Percentiles rank a stretch among this genome's conserved stretches.
Evolutionary conservation across 768 basidiomycete species (phyloP).

Genomic region (Agrocybe praecox): DNA sequence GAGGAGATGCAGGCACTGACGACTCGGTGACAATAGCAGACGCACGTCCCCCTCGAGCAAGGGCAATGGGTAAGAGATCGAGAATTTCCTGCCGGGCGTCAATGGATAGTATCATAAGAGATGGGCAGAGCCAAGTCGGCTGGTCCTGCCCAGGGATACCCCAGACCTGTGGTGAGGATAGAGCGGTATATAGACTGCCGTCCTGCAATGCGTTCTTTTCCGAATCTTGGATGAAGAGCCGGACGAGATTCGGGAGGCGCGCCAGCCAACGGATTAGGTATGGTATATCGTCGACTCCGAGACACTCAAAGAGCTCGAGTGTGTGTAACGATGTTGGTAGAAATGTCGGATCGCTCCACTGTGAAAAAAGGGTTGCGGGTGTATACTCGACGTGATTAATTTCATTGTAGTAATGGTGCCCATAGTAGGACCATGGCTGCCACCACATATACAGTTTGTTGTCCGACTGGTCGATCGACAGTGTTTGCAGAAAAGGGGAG

Average conservation of each 20-base stretch:
- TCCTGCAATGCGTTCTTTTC: background rate
- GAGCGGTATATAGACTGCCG: slow-evolving; percentile 15
- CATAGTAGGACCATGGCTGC: too few relatives aligned
- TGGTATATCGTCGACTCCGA: slow-evolving; percentile 21
- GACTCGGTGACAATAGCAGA: background rate
- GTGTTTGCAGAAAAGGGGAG: slow-evolving; percentile 23
- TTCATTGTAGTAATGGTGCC: too few relatives aligned
- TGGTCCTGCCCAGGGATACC: slow-evolving; percentile 5
- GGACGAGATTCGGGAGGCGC: slow-evolving; percentile 27
- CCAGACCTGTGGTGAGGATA: slow-evolving; percentile 20
- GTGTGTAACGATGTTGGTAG: slow-evolving; percentile 26
- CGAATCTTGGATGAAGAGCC: slow-evolving; percentile 18
- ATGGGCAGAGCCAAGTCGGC: slow-evolving; percentile 28
- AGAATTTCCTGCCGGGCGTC: slow-evolving; percentile 14
- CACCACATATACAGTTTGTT: slow-evolving; percentile 3
- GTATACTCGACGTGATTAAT: too few relatives aligned
- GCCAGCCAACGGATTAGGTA: slow-evolving; percentile 31
- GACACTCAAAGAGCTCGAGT: slow-evolving; percentile 26
- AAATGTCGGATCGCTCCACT: slow-evolving; percentile 27
- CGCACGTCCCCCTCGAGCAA: slow-evolving; percentile 19
- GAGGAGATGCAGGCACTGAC: too few relatives aligned
- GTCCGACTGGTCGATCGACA: slow-evolving; percentile 17
- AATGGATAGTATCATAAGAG: slow-evolving; percentile 23
- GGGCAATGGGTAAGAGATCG: slow-evolving; percentile 22
- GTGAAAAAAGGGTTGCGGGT: slow-evolving; percentile 17